A percentile compares a stretch with the other conserved stretches of the same genome.
These are phyloP conservation scores for Papiliotrema laurentii DNA, from an alignment of 1,284 basidiomycete species.

Conservation along the genomic window DNA sequence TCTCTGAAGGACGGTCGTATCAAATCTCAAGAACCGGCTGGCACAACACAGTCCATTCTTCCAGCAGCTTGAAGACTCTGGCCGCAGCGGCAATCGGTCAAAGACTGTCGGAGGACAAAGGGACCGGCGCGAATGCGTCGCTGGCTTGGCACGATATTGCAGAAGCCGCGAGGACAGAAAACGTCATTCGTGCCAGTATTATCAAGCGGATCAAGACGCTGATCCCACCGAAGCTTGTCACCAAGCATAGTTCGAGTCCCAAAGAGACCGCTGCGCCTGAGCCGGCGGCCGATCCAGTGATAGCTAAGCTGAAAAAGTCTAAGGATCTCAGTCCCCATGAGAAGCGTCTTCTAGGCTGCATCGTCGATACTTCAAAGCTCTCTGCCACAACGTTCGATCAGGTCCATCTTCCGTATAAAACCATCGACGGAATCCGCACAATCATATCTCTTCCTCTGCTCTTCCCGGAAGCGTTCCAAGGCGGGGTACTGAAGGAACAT, in stretches of 20 bases:
- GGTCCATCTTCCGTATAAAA: conserved; percentile 79
- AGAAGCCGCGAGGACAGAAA: conserved; percentile 10
- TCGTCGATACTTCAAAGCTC: conserved; percentile 68
- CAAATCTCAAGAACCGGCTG: conserved; percentile 54
- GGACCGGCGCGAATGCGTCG: conserved; percentile 3
- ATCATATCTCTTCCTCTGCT: conserved; percentile 88
- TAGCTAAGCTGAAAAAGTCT: conserved; percentile 69
- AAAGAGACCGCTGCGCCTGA: conserved; percentile 7
- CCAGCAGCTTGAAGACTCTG: background rate
- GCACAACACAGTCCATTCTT: conserved; percentile 44
- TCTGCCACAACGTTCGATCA: conserved; percentile 70
- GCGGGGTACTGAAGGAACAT: conserved; percentile 85
- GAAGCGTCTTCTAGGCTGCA: conserved; percentile 69
- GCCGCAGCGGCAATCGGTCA: conserved; percentile 1
- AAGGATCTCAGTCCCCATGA: conserved; percentile 70
- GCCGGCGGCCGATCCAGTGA: conserved; percentile 53
- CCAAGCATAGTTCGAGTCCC: conserved; percentile 2
- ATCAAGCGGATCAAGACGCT: background rate
- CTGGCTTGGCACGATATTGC: conserved; percentile 32
- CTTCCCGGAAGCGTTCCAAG: conserved; percentile 82
- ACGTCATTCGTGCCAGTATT: conserved; percentile 10
- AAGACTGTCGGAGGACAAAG: background rate
- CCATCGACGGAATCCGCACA: conserved; percentile 80
- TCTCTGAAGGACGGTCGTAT: background rate
- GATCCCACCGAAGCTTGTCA: background rate